Evolutionary conservation across 257 asterid species (phyloP), one percentile per base, ranked within the genome.

Genomic region (Scutellaria minor): DNA sequence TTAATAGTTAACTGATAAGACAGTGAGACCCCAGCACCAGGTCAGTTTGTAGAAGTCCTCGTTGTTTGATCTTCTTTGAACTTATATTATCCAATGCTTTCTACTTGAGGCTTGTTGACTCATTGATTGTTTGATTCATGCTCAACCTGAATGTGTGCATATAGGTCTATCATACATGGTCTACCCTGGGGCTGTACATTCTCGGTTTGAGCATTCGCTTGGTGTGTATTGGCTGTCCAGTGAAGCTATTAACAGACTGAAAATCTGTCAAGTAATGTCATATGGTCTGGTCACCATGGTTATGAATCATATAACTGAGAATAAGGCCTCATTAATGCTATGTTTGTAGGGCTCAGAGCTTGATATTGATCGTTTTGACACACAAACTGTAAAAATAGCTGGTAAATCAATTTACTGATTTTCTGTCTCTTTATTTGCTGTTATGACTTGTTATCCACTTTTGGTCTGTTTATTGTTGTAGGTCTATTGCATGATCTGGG

Each of bases 401-500:
- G 98, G 98, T 93, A 80, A 78, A 35, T 6, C 37, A 39, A 44
- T 71, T 31, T 13, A 14, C 41, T 75, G 45, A 41, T 40, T 57
- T 72, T 50, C 61, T 31, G 15, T 77, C 61, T 48, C 53, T 62
- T 58, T 68, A 15, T 68, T 46, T 68, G 18, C 71, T 9, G 75
- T 66, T 50, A 39, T 45, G 66, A 53, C 18, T 67, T 15, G 63
- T 46, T 41, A 66, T 37, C 65, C 64, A 76, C n/a, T 72, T 42
- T 79, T 57, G 46, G 70, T 66, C 74, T 60, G 73, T 47, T 77
- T 72, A 69, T 68, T 74, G 22, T 75, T 82, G 67, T 80, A 93
- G 98, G 98, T 76, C 87, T 90, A 80, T 87, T 93, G 68, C 98
- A 93, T 76, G 98, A 93, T 81, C 79, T 93, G 73, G 98, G 98